Evolutionary conservation across 371 early-diverging fungal species (phyloP).

Genomic region (Mortierella sp.): DNA sequence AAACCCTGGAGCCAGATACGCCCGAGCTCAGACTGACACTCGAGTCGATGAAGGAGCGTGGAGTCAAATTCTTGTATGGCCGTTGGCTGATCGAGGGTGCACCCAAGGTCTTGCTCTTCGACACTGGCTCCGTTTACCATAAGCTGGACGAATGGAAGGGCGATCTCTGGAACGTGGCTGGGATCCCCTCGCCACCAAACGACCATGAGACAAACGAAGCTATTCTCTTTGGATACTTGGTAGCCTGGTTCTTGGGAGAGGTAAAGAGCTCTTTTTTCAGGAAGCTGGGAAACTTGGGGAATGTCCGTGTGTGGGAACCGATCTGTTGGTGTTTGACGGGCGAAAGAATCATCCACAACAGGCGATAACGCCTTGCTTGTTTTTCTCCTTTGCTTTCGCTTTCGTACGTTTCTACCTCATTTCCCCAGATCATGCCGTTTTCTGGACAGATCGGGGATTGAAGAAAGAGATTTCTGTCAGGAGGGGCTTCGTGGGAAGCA

Average conservation of each 20-base stretch:
- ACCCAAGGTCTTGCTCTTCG: conserved; percentile 91
- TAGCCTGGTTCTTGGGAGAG: conserved; percentile 94
- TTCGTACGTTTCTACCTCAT: no score
- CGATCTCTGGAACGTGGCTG: conserved; percentile 92
- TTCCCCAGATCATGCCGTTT: no score
- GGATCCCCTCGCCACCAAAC: conserved; percentile 91
- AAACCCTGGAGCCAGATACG: conserved; percentile 79
- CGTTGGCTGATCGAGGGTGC: conserved; percentile 97
- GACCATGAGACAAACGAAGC: conserved; percentile 95
- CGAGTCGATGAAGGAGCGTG: conserved; percentile 73
- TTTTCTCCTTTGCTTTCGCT: no score
- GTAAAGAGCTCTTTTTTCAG: conserved; percentile 57
- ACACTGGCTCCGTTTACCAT: conserved; percentile 77
- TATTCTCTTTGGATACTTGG: conserved; percentile 93
- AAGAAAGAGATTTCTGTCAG: no score
- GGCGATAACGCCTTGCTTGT: no score
- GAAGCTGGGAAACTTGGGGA: no score
- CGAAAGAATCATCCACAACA: no score
- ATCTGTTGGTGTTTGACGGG: no score
- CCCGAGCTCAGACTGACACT: conserved; percentile 76
- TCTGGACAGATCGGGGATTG: no score
- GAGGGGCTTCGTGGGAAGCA: no score
- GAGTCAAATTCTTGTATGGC: conserved; percentile 87
- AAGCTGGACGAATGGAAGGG: conserved; percentile 94
- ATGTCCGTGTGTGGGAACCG: no score